Conservation (phyloP, 805 yeast genomes). For the Ogataea wickerhamii region DNA sequence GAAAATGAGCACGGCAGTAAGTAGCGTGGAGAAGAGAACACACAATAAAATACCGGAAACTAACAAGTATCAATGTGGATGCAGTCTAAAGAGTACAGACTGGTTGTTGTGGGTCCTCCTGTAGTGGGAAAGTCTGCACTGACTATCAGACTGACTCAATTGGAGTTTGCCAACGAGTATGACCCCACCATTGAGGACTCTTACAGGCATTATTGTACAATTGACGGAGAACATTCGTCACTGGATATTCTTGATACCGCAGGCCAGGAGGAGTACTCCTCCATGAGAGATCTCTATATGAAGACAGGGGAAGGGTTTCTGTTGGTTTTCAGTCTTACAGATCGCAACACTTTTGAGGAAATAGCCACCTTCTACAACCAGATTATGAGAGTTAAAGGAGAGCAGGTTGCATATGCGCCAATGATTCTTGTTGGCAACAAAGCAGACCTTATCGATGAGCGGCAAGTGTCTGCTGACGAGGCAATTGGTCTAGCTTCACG, state of each 20-base stretch:
- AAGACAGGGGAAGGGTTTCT: slow-evolving; percentile 93
- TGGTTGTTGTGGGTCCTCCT: slow-evolving; percentile 98
- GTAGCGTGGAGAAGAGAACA: slow-evolving; percentile 2
- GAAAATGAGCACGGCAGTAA: slow-evolving; percentile 8
- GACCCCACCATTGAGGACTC: slow-evolving; percentile 97
- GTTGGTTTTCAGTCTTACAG: slow-evolving; percentile 83
- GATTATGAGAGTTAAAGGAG: slow-evolving; percentile 46
- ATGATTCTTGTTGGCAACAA: slow-evolving; percentile 76
- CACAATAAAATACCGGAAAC: too few species aligned
- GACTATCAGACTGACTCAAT: slow-evolving; percentile 90
- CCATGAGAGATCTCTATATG: slow-evolving; percentile 93
- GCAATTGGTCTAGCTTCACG: slow-evolving; percentile 59
- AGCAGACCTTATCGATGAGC: slow-evolving; percentile 58
- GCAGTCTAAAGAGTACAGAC: slow-evolving; percentile 64
- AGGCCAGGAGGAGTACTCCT: slow-evolving; percentile 95
- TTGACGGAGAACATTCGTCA: slow-evolving; percentile 74
- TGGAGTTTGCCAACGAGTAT: slow-evolving; percentile 94
- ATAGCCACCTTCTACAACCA: slow-evolving; percentile 61
- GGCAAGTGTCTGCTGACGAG: slow-evolving; percentile 61
- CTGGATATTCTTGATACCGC: slow-evolving; percentile 95
- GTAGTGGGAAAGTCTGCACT: slow-evolving; percentile 98
- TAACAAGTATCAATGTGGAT: too few species aligned
- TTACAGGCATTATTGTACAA: slow-evolving; percentile 80
- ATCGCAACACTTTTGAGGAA: slow-evolving; percentile 81
- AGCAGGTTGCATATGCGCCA: slow-evolving; percentile 61